Percentiles rank a stretch among this genome's conserved stretches.
Evolutionary conservation across 225 moss, liverwort and hornwort species (phyloP).

Genomic region (Marchantia paleacea): DNA sequence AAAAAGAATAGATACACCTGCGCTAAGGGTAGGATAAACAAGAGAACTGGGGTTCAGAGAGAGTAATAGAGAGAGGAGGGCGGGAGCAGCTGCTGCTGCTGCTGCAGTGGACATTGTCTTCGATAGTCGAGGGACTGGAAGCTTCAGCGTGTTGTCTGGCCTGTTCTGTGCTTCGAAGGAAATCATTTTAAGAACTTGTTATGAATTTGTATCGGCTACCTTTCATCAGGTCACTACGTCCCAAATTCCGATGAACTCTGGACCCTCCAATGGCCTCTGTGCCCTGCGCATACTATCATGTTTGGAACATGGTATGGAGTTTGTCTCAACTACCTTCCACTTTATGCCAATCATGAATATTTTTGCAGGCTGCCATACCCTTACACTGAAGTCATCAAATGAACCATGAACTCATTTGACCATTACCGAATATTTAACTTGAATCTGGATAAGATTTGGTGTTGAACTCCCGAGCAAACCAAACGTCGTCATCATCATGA

Average conservation of each 20-base stretch:
- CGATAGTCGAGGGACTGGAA: not conserved
- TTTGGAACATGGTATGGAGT: not conserved
- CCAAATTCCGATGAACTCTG: constrained; percentile 2
- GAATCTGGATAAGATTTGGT: not conserved
- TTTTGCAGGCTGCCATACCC: constrained; percentile 1
- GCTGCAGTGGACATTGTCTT: not conserved
- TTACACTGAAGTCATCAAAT: constrained; percentile 9
- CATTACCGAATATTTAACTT: not conserved
- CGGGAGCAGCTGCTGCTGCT: not conserved
- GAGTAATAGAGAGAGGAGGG: not conserved
- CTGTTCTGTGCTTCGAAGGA: not conserved
- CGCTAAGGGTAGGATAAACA: too few species aligned
- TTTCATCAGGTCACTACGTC: not conserved
- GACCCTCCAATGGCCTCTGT: not conserved
- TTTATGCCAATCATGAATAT: not conserved
- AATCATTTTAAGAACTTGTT: constrained; percentile 6
- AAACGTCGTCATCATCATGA: constrained; percentile 5
- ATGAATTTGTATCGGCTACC: not conserved
- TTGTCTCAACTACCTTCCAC: constrained; percentile 8
- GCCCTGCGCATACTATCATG: not conserved
- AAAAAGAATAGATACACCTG: too few species aligned
- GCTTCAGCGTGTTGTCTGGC: not conserved
- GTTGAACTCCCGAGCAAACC: not conserved
- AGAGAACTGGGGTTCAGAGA: not conserved
- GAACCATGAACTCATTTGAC: not conserved